A percentile compares a stretch with the other conserved stretches of the same genome.
Conservation (phyloP, 108 stramenopile species). For the Nitzschia sp. region DNA sequence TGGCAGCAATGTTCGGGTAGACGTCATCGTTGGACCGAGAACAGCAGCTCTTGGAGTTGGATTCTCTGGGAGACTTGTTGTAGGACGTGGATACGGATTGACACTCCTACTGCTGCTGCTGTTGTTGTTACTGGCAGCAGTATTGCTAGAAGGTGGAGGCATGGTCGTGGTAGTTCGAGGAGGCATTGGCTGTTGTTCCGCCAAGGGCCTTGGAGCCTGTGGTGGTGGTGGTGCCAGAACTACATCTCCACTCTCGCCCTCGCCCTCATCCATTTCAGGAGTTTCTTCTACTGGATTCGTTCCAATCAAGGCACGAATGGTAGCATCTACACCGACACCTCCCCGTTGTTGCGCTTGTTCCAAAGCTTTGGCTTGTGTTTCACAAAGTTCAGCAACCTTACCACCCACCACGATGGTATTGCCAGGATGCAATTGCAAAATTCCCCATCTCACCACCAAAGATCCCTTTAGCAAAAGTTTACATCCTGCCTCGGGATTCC, state of each 20-base stretch:
- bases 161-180: too few relatives aligned
- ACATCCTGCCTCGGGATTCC: constrained; percentile 42
- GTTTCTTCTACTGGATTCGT: constrained; percentile 27
- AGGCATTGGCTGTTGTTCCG: too few relatives aligned
- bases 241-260: constrained; percentile 36
- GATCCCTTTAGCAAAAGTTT: constrained; percentile 67
- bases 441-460: constrained; percentile 48
- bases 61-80: too few relatives aligned
- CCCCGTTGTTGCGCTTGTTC: constrained; percentile 48
- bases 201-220: too few relatives aligned
- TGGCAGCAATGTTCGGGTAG: too few relatives aligned
- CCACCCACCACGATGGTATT: constrained; percentile 70
- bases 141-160: too few relatives aligned
- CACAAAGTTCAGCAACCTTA: constrained; percentile 46
- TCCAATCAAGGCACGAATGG: constrained; percentile 75
- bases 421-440: constrained; percentile 54
- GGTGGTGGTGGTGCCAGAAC: constrained; percentile 1
- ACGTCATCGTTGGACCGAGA: too few relatives aligned
- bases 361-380: constrained; percentile 44
- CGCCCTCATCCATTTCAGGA: constrained; percentile 16
- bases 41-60: too few relatives aligned
- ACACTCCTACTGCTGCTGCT: too few relatives aligned
- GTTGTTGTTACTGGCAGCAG: too few relatives aligned
- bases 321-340: constrained; percentile 81
- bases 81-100: too few relatives aligned